A percentile compares a stretch with the other conserved stretches of the same genome.
phyloP scores from a whole-genome alignment of 2,329 filamentous ascomycete genomes.

The Balansia obtecta region DNA sequence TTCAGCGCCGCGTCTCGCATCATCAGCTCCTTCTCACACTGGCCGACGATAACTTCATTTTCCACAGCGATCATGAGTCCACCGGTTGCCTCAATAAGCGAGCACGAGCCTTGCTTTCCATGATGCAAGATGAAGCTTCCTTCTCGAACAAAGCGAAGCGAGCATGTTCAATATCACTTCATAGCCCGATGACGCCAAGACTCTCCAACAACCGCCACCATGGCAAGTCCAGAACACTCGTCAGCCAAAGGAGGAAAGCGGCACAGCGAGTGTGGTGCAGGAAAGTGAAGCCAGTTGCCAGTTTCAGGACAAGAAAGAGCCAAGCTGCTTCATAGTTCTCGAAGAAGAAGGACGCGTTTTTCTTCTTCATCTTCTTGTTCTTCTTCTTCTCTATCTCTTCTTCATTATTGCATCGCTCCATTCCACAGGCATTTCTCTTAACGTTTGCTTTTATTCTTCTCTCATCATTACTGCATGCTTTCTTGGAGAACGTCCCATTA shows the following conservation, averaged over 20 bases:
- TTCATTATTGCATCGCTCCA: neutral
- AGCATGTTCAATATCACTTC: neutral
- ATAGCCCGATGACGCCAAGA: neutral
- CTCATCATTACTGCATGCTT: slow-evolving; percentile 3
- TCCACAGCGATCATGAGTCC: too few species aligned
- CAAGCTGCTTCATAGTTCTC: neutral
- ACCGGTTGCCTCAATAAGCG: too few species aligned
- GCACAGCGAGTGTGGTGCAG: neutral
- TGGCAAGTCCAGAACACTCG: neutral
- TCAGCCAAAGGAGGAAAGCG: neutral
- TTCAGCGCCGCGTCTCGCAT: neutral
- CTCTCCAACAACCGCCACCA: neutral
- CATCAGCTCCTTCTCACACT: too few species aligned
- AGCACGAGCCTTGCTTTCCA: too few species aligned
- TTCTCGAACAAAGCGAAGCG: neutral
- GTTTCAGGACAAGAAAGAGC: neutral
- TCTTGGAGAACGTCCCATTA: slow-evolving; percentile 1
- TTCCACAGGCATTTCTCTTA: slow-evolving; percentile 1
- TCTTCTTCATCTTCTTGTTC: neutral
- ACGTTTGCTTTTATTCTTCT: neutral
- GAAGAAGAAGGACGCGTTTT: neutral
- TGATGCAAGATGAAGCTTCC: neutral
- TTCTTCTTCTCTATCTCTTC: neutral
- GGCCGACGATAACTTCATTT: too few species aligned
- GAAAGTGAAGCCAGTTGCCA: neutral